phyloP scores from a whole-genome alignment of 2,329 filamentous ascomycete species.

The Dryadomyces quercivorus region DNA sequence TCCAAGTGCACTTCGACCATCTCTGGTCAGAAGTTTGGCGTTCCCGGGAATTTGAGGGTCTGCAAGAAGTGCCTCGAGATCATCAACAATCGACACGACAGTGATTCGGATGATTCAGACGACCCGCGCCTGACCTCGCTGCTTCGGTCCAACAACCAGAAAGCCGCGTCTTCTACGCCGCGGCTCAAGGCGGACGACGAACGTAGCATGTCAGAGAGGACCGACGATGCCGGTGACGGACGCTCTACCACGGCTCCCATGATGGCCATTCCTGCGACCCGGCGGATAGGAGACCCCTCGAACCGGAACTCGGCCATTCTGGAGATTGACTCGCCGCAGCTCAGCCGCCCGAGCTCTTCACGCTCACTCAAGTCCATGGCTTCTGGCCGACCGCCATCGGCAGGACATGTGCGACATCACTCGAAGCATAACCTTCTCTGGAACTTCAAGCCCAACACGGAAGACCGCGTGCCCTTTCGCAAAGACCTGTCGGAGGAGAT shows the following conservation, averaged over 20 bases:
- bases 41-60: constrained; percentile 71
- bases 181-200: constrained; percentile 28
- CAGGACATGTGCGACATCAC: constrained; percentile 69
- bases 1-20: constrained; percentile 92
- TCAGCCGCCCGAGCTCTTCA: constrained; percentile 87
- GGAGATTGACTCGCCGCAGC: constrained; percentile 74
- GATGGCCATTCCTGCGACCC: constrained; percentile 58
- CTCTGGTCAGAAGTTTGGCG: constrained; percentile 74
- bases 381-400: constrained; percentile 60
- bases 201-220: constrained; percentile 26
- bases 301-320: constrained; percentile 80
- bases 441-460: constrained; percentile 56
- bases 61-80: constrained; percentile 89
- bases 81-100: constrained; percentile 82
- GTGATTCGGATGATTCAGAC: constrained; percentile 75
- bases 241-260: constrained; percentile 52
- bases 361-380: constrained; percentile 71
- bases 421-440: constrained; percentile 78
- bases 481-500: constrained; percentile 56
- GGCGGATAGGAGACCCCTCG: constrained; percentile 53
- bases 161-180: constrained; percentile 22
- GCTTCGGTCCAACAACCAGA: constrained; percentile 41
- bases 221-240: constrained; percentile 31
- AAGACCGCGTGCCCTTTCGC: constrained; percentile 82
- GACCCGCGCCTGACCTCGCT: constrained; percentile 56